phyloP scores from a whole-genome alignment of 2,329 filamentous ascomycete species.

The Ophiostoma angusticollis region DNA sequence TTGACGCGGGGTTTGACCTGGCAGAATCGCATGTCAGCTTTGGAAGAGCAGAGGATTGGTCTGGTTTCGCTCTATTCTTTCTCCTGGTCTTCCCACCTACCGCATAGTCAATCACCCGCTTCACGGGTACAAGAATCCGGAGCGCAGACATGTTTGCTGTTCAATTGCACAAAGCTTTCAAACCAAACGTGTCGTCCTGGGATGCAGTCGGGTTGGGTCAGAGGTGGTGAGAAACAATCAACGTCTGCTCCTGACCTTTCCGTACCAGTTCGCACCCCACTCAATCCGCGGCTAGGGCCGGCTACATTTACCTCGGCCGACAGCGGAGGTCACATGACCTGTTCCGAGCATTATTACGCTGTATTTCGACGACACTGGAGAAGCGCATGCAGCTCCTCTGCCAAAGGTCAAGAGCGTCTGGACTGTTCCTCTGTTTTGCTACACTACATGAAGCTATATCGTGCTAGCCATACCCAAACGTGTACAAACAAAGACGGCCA shows the following conservation, averaged over 20 bases:
- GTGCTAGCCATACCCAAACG: not conserved
- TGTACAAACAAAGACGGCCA: not conserved
- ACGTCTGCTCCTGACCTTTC: too few species aligned
- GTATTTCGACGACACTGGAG: not conserved
- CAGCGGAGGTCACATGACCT: constrained; percentile 12
- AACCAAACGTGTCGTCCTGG: constrained; percentile 7
- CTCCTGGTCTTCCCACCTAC: constrained; percentile 32
- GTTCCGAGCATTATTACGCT: constrained; percentile 2
- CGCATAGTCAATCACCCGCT: constrained; percentile 79
- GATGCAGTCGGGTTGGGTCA: not conserved
- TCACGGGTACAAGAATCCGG: constrained; percentile 67
- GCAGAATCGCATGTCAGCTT: not conserved
- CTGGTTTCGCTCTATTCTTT: not conserved
- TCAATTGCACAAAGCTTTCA: too few species aligned
- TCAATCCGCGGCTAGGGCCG: constrained; percentile 13
- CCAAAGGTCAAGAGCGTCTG: too few species aligned
- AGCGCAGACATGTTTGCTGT: constrained; percentile 48
- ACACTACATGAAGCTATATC: too few species aligned
- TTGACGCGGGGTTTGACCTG: constrained; percentile 59
- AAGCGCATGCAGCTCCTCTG: too few species aligned
- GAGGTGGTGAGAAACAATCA: too few species aligned
- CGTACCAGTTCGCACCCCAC: not conserved
- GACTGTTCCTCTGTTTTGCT: not conserved
- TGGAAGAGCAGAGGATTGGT: too few species aligned
- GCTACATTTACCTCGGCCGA: constrained; percentile 13